Conservation (phyloP, 306 rosid genomes). For the Inga oerstediana region DNA sequence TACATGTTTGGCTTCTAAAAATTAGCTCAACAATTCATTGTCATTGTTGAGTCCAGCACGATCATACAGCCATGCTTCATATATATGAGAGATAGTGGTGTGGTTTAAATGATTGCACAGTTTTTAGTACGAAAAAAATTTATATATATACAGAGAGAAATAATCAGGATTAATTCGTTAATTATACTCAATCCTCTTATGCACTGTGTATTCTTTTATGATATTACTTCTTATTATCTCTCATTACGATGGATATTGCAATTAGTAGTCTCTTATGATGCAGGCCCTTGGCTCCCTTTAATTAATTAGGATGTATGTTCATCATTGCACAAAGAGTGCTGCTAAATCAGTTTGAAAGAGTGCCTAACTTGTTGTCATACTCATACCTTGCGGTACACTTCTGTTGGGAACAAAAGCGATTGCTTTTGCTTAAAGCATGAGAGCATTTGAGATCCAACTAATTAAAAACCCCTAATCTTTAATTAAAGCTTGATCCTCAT, state of each 20-base stretch:
- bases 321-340: too few species aligned
- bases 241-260: too few species aligned
- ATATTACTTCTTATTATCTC: not conserved
- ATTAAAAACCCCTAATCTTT: slow-evolving; percentile 44
- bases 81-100: not conserved
- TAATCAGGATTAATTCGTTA: too few species aligned
- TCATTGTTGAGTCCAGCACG: too few species aligned
- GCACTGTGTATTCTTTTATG: not conserved
- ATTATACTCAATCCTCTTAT: not conserved
- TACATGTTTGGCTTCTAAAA: too few species aligned
- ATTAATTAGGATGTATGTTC: too few species aligned
- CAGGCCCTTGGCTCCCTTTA: too few species aligned
- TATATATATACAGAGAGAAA: too few species aligned
- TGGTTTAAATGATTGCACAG: not conserved
- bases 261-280: too few species aligned
- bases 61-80: not conserved
- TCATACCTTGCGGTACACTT: slow-evolving; percentile 52
- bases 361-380: slow-evolving; percentile 35
- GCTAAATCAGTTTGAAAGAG: not conserved
- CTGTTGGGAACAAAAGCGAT: slow-evolving; percentile 40
- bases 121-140: not conserved
- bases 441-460: slow-evolving; percentile 41
- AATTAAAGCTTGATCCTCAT: slow-evolving; percentile 46
- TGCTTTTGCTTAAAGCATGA: slow-evolving; percentile 73
- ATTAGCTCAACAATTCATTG: too few species aligned